Base-by-base conservation (phyloP, 1,139 yeast species). In the Torulaspora pretoriensis region DNA sequence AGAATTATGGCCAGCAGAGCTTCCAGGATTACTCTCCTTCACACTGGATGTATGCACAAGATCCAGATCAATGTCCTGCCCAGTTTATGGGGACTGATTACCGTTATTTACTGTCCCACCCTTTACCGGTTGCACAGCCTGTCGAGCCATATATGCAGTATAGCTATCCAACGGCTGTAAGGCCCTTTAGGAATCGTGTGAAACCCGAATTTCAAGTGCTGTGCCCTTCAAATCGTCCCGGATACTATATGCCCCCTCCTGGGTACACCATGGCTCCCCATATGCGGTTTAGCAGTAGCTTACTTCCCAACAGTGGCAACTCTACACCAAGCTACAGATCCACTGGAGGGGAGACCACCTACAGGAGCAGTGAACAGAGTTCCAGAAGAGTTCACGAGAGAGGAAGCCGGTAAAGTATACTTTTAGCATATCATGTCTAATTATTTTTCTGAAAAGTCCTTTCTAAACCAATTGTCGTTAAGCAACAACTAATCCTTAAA, bases 301-400 rank as follows among this genome's bases (percentile, higher is more conserved):
- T 9, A n/a, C 13, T 36, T 19, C 19, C 34, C 10, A 14, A 19
- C 17, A 37, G 29, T 25, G 42, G 35, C 17, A 44, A 41, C 16
- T 36, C 43, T 10, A 43, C 27, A 16, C 23, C 44, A 30, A 51
- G 51, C 29, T 53, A 51, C 37, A 47, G 39, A 28, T 53, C 56
- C 7, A 53, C 55, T 29, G 56, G 56, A 8, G 56, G 56, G 4
- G 47, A 51, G 7, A 52, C 56, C 8, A 51, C 55, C 2, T 51
- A 49, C 33, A 47, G 27, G 14, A 47, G 49, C n/a, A 52, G 51
- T 30, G 24, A 12, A 8, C 43, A 34, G 13, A 29, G 43, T 22
- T n/a, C 38, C n/a, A 26, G 26, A 9, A 39, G 17, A 14, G 24
- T n/a, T 19, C 12, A 13, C 8, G 34, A 17, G 2, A 24, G 12